Percentiles rank a stretch among this genome's conserved stretches.
Evolutionary conservation across 768 basidiomycete genomes (phyloP).

Genomic region (Tylopilus sp.): DNA sequence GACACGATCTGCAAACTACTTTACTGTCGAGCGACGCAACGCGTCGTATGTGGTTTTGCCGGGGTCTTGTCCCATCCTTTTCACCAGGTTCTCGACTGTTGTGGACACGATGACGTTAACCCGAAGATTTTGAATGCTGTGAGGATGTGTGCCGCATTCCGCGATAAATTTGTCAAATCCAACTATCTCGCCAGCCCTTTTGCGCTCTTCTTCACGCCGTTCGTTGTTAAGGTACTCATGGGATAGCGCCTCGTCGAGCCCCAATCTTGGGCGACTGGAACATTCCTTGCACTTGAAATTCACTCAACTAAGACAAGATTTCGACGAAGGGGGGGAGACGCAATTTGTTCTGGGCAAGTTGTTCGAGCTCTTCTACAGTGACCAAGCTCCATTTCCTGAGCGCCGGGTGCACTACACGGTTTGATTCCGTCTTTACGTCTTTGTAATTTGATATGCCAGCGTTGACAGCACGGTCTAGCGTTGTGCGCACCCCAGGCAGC

Average conservation of each 20-base stretch:
- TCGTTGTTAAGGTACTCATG: conserved; percentile 7
- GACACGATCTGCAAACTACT: conserved; percentile 9
- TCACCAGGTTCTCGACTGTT: conserved; percentile 11
- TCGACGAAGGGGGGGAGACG: not conserved
- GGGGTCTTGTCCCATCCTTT: conserved; percentile 6
- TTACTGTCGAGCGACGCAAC: conserved; percentile 5
- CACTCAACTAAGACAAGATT: conserved; percentile 7
- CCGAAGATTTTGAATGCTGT: not conserved
- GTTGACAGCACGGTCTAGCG: not conserved
- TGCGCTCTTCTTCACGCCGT: too few species aligned
- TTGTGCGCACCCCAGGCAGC: not conserved
- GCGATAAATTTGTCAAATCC: not conserved
- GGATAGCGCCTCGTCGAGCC: conserved; percentile 6
- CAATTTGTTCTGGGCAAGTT: conserved; percentile 1
- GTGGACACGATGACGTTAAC: conserved; percentile 5
- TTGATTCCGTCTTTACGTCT: not conserved
- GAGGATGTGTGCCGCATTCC: not conserved
- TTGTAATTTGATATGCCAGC: not conserved
- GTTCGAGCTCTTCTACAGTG: conserved; percentile 12
- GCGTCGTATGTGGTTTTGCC: not conserved
- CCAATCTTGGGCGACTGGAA: not conserved
- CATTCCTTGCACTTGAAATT: conserved; percentile 12
- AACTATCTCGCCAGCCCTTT: not conserved
- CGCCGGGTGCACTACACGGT: not conserved
- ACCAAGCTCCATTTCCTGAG: conserved; percentile 8